Percentiles rank a stretch among this genome's conserved stretches.
These are phyloP conservation scores for Pisolithus thermaeus DNA, from an alignment of 1,284 basidiomycete species.

Conservation along the genomic window DNA sequence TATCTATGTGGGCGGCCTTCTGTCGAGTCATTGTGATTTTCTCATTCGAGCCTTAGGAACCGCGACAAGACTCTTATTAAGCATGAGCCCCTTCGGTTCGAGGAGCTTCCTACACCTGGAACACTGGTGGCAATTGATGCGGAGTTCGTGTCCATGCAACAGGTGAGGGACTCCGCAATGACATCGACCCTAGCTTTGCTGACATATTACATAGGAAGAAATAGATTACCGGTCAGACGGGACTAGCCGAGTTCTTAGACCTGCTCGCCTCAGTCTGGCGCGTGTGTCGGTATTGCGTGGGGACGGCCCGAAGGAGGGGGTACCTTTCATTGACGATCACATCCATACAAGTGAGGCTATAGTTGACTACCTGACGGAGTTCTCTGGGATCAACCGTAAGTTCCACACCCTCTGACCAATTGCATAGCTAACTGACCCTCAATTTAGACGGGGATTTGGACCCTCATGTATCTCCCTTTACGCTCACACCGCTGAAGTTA, in stretches of 20 bases:
- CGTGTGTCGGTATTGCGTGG: conserved; percentile 93
- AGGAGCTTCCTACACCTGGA: conserved; percentile 84
- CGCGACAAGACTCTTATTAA: conserved; percentile 71
- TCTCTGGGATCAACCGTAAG: conserved; percentile 90
- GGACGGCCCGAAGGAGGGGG: conserved; percentile 69
- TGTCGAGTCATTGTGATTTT: conserved; percentile 20
- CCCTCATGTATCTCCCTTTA: conserved; percentile 76
- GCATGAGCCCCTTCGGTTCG: conserved; percentile 65
- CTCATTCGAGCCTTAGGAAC: conserved; percentile 37
- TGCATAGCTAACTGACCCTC: background rate
- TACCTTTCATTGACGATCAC: conserved; percentile 97
- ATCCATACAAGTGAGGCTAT: conserved; percentile 94
- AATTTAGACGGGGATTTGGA: conserved; percentile 84
- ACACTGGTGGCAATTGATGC: conserved; percentile 94
- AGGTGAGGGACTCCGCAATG: conserved; percentile 40
- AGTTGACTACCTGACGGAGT: conserved; percentile 96
- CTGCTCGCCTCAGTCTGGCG: conserved; percentile 87
- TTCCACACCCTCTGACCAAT: conserved; percentile 4
- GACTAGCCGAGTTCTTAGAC: conserved; percentile 87
- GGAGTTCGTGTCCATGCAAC: conserved; percentile 96
- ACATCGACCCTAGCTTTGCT: background rate
- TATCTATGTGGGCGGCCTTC: conserved; percentile 60
- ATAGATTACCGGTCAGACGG: conserved; percentile 93
- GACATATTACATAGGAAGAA: conserved; percentile 62
- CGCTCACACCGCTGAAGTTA: conserved; percentile 89